A percentile compares a stretch with the other conserved stretches of the same genome.
These are phyloP conservation scores for Sugiyamaella mastotermitis DNA, from an alignment of 805 yeast genomes.

Conservation along the genomic window DNA sequence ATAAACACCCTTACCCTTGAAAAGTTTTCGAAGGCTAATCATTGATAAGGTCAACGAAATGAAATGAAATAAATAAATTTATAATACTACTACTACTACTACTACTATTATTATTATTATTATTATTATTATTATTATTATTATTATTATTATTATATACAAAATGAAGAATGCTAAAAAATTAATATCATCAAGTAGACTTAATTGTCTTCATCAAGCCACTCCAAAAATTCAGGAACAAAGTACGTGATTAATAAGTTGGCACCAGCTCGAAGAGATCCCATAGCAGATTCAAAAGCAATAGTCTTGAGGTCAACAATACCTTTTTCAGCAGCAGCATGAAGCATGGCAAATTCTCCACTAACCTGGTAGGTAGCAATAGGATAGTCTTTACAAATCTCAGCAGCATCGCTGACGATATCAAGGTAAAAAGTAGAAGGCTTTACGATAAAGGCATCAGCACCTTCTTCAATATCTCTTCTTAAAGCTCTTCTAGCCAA, in stretches of 20 bases:
- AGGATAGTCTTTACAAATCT: slow-evolving; percentile 77
- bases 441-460: slow-evolving; percentile 92
- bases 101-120: background rate
- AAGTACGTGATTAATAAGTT: slow-evolving; percentile 84
- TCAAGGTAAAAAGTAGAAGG: slow-evolving; percentile 96
- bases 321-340: slow-evolving; percentile 97
- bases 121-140: background rate
- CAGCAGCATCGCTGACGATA: slow-evolving; percentile 80
- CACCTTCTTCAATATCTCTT: slow-evolving; percentile 86
- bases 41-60: no score
- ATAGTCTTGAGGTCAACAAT: slow-evolving; percentile 74
- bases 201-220: slow-evolving; percentile 43
- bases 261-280: slow-evolving; percentile 94
- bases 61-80: no score
- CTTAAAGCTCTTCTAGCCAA: slow-evolving; percentile 85
- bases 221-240: slow-evolving; percentile 91
- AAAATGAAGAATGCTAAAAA: no score
- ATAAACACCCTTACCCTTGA: no score
- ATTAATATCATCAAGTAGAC: background rate
- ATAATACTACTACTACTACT: background rate
- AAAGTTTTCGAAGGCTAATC: no score
- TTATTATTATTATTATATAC: slow-evolving; percentile 2
- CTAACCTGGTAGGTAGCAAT: slow-evolving; percentile 93
- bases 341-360: slow-evolving; percentile 97
- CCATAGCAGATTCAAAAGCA: slow-evolving; percentile 81